Conservation (phyloP, 2,329 filamentous ascomycete species). For the Talaromyces sp. region DNA sequence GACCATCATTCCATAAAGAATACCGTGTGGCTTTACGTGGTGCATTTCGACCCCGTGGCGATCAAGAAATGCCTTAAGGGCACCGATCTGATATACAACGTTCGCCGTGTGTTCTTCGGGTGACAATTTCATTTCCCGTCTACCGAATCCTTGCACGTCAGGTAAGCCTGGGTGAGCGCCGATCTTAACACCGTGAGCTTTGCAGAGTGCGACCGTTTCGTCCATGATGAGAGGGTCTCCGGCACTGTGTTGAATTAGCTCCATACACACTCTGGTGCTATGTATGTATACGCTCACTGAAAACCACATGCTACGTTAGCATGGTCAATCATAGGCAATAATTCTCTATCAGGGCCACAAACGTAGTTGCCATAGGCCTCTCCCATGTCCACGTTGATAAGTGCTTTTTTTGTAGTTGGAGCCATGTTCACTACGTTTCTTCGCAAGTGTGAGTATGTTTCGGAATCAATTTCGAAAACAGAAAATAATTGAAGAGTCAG, state of each 20-base stretch:
- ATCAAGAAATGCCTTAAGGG: conserved; percentile 58
- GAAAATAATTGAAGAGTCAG: not conserved
- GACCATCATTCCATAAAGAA: conserved; percentile 57
- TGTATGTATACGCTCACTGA: conserved; percentile 29
- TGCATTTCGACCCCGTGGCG: conserved; percentile 55
- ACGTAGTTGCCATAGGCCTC: conserved; percentile 48
- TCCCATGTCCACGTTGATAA: conserved; percentile 49
- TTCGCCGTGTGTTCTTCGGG: conserved; percentile 57
- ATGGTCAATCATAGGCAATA: conserved; percentile 60
- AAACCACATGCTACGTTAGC: conserved; percentile 62
- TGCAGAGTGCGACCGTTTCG: conserved; percentile 57
- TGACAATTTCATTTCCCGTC: conserved; percentile 58
- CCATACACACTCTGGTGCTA: not conserved
- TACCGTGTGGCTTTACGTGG: conserved; percentile 62
- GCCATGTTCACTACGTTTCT: conserved; percentile 35
- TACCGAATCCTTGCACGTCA: conserved; percentile 64
- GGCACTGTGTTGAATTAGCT: not conserved
- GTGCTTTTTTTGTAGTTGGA: conserved; percentile 50
- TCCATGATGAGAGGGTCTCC: conserved; percentile 63
- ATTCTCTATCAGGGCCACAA: conserved; percentile 56
- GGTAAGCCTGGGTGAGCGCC: conserved; percentile 64
- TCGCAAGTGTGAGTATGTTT: not conserved
- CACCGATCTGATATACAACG: conserved; percentile 62
- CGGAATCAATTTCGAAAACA: not conserved
- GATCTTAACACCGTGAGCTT: conserved; percentile 53